phyloP scores from a whole-genome alignment of 2,329 filamentous ascomycete species.

The Coleophoma cylindrospora region DNA sequence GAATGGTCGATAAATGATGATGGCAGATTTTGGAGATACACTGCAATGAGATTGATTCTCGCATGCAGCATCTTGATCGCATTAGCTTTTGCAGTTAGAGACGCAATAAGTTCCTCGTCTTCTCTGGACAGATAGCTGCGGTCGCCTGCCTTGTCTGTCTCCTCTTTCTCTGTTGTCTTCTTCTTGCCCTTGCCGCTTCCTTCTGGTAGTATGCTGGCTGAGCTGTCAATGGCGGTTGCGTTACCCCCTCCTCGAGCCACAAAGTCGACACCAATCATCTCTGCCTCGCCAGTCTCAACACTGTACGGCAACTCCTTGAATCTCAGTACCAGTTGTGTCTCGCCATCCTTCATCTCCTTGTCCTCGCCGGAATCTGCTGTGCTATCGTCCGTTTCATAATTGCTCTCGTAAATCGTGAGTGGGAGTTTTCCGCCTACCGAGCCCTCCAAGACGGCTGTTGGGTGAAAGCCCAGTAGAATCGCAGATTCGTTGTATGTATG shows the following conservation, averaged over 20 bases:
- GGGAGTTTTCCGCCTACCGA: slow-evolving; percentile 76
- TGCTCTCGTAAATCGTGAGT: slow-evolving; percentile 84
- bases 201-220: slow-evolving; percentile 18
- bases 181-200: slow-evolving; percentile 31
- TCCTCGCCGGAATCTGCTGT: slow-evolving; percentile 51
- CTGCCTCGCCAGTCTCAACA: slow-evolving; percentile 89
- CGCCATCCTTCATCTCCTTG: slow-evolving; percentile 67
- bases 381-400: slow-evolving; percentile 64
- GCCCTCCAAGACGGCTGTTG: slow-evolving; percentile 47
- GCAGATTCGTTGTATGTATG: slow-evolving; percentile 75
- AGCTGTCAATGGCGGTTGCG: slow-evolving; percentile 54
- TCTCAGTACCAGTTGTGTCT: slow-evolving; percentile 51
- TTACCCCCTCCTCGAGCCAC: slow-evolving; percentile 81
- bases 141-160: slow-evolving; percentile 34
- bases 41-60: slow-evolving; percentile 64
- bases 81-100: slow-evolving; percentile 82
- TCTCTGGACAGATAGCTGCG: slow-evolving; percentile 51
- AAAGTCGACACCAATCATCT: slow-evolving; percentile 97
- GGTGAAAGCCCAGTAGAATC: slow-evolving; percentile 82
- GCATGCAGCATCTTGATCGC: slow-evolving; percentile 90
- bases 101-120: slow-evolving; percentile 56
- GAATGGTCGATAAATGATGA: slow-evolving; percentile 53
- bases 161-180: slow-evolving; percentile 23
- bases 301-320: slow-evolving; percentile 83
- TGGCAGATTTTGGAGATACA: slow-evolving; percentile 73